Base-by-base conservation (phyloP, 768 basidiomycete genomes). In the Tulasnella sp. region DNA sequence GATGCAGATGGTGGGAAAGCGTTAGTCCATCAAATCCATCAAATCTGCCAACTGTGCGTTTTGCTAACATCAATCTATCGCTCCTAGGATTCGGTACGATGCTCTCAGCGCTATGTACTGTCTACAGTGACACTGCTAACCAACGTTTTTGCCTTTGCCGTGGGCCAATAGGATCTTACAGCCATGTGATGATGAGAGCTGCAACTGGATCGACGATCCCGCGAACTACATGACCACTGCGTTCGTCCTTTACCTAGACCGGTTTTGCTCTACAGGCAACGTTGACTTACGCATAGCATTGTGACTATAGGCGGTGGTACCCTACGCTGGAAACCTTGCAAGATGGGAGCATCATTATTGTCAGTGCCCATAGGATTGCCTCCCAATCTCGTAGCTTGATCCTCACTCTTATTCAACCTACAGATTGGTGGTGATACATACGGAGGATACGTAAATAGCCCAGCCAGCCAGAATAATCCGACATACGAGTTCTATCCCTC, bases 111-210 rank as follows among this genome's bases (percentile, higher is more conserved):
- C 4, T 17, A 4, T 5, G 11, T 27, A 48, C 7, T 27, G n/a
- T n/a, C n/a, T n/a, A n/a, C n/a, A n/a, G n/a, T n/a, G n/a, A n/a
- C n/a, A n/a, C n/a, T n/a, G n/a, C n/a, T n/a, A n/a, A n/a, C n/a
- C n/a, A n/a, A n/a, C n/a, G n/a, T n/a, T n/a, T n/a, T n/a, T n/a
- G n/a, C n/a, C n/a, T n/a, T n/a, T n/a, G n/a, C n/a, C n/a, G n/a
- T n/a, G n/a, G n/a, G 87, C 11, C 69, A 86, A 65, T 71, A 90
- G 54, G 73, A 77, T 45, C 34, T 15, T 38, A 15, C 34, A 38
- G 7, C 84, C 87, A 2, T 87, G 84, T 69, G 79, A 81, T 59
- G 80, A 83, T 63, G 75, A 73, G n/a, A 70, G 66, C 19, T 86
- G 84, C 69, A 74, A 85, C 50, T 85, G 84, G 85, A 46, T 67